Conservation (phyloP, 2,329 filamentous ascomycete genomes). For the Dothiorella sarmentorum region DNA sequence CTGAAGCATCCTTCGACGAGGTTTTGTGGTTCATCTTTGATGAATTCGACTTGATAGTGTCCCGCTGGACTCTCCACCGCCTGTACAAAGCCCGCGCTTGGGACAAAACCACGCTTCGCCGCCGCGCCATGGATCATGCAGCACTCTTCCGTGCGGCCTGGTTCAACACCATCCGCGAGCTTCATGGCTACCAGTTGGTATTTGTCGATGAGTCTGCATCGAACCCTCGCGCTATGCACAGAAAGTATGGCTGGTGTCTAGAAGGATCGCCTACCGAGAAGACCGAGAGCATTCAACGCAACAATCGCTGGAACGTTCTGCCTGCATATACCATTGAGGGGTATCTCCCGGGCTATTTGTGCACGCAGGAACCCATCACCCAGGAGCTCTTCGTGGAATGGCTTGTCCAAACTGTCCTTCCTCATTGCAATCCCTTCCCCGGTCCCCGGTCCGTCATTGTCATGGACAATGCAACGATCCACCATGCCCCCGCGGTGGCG, state of each 20-base stretch:
- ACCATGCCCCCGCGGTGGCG: background rate
- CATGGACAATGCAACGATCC: constrained; percentile 15
- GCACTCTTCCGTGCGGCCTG: background rate
- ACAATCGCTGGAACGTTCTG: constrained; percentile 7
- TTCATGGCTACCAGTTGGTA: background rate
- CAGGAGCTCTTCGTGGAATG: constrained; percentile 12
- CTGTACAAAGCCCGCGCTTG: background rate
- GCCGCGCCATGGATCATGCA: background rate
- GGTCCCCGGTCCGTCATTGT: constrained; percentile 9
- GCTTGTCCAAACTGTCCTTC: constrained; percentile 7
- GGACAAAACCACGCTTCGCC: background rate
- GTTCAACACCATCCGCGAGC: background rate
- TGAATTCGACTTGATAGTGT: background rate
- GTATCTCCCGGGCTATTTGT: background rate
- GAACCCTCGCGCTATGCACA: background rate
- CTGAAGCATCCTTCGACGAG: background rate
- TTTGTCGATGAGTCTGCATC: constrained; percentile 18
- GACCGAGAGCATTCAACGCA: background rate
- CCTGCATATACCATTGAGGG: constrained; percentile 17
- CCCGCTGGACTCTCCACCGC: background rate
- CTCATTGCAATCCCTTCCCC: constrained; percentile 9
- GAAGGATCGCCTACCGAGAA: background rate
- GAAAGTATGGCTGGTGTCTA: constrained; percentile 12
- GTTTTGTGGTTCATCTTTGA: background rate
- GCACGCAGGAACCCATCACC: constrained; percentile 3